A percentile compares a stretch with the other conserved stretches of the same genome.
Conservation (phyloP, 176 grass and related monocot species). For the Cymbopogon citratus region DNA sequence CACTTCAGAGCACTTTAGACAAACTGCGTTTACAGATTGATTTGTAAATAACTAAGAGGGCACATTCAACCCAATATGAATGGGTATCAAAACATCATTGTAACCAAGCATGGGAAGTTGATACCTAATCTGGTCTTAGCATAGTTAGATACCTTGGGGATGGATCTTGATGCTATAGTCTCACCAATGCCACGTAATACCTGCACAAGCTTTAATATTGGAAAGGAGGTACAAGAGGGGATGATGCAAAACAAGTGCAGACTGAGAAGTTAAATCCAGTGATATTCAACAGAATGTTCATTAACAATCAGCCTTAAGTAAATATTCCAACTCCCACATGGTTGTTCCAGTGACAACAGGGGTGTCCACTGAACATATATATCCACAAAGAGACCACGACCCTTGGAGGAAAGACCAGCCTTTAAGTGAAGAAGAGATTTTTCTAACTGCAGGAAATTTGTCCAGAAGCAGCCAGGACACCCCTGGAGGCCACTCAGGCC, state of each 20-base stretch:
- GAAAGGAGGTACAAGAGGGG: neutral
- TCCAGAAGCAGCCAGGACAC: neutral
- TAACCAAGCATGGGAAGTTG: neutral
- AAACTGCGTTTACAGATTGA: neutral
- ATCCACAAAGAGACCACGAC: no score
- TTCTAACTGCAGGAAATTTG: neutral
- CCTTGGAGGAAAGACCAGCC: neutral
- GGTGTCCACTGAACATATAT: no score
- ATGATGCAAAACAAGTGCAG: neutral
- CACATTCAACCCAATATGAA: slow-evolving; percentile 10
- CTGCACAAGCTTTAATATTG: slow-evolving; percentile 46
- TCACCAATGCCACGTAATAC: slow-evolving; percentile 82
- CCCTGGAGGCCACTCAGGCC: neutral
- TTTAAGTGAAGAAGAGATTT: neutral
- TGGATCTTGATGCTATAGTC: slow-evolving; percentile 70
- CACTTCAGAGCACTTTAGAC: slow-evolving; percentile 4
- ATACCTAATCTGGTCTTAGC: neutral
- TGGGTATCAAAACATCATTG: neutral
- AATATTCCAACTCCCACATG: neutral
- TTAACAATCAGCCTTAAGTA: neutral
- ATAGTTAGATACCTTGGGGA: slow-evolving; percentile 67
- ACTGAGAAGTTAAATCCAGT: slow-evolving; percentile 3
- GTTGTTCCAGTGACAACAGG: no score
- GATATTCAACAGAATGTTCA: neutral
- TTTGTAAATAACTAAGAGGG: slow-evolving; percentile 14